Conservation (phyloP, 345 rosid genomes). For the Laguncularia racemosa region DNA sequence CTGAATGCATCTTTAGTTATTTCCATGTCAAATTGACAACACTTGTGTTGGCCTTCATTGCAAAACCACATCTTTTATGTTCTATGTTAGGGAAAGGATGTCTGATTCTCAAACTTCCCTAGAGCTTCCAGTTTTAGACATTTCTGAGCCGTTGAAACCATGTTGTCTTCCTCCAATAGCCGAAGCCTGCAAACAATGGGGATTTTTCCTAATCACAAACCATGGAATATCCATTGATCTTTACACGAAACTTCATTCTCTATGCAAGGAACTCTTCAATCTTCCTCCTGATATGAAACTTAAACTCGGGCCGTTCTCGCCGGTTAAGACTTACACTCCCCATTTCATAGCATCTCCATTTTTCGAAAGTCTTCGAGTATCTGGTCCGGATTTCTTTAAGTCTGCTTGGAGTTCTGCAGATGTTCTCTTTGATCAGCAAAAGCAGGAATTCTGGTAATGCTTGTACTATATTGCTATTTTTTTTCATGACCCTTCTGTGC, state of each 20-base stretch:
- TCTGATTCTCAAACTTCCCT: constrained; percentile 26
- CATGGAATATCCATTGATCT: constrained; percentile 52
- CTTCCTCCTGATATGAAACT: constrained; percentile 50
- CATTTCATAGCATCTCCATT: constrained; percentile 75
- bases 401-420: constrained; percentile 49
- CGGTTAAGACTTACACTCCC: constrained; percentile 50
- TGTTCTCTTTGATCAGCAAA: constrained; percentile 35
- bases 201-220: constrained; percentile 63
- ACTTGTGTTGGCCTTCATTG: no score
- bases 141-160: constrained; percentile 36
- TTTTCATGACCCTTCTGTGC: no score
- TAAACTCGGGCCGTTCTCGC: constrained; percentile 50
- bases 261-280: constrained; percentile 40
- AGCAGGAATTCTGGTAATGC: constrained; percentile 41
- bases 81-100: constrained; percentile 18
- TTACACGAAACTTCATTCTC: constrained; percentile 24
- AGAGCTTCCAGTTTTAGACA: constrained; percentile 62
- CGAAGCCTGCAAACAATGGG: constrained; percentile 62
- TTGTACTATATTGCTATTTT: background rate
- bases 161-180: constrained; percentile 39
- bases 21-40: no score
- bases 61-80: background rate
- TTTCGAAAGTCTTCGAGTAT: constrained; percentile 60
- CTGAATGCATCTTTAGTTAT: no score
- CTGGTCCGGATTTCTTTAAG: constrained; percentile 58